These are phyloP conservation scores for Rhizopogon salebrosus DNA, from an alignment of 768 basidiomycete genomes.

Conservation along the genomic window DNA sequence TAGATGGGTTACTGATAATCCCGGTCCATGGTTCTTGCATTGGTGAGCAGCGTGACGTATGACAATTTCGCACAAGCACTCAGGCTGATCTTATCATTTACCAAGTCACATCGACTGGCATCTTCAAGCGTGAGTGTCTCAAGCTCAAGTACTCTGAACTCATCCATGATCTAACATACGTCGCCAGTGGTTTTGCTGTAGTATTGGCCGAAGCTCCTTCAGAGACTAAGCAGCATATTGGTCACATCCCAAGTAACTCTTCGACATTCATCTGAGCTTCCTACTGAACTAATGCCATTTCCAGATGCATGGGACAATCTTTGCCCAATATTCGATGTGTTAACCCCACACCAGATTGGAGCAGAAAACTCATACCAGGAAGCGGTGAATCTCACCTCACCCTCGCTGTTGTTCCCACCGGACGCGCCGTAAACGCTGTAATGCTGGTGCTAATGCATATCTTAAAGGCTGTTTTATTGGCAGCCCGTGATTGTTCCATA, in stretches of 20 bases:
- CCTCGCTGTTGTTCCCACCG: not conserved
- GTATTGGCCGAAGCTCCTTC: conserved; percentile 1
- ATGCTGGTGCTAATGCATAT: too few species aligned
- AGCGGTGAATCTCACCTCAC: not conserved
- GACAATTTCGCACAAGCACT: not conserved
- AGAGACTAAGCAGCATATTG: not conserved
- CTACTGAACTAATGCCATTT: not conserved
- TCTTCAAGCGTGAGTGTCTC: conserved; percentile 12
- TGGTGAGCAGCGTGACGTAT: conserved; percentile 6
- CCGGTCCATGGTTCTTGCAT: conserved; percentile 45
- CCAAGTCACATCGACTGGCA: conserved; percentile 24
- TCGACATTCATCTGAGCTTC: not conserved
- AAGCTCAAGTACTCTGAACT: conserved; percentile 9
- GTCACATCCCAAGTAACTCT: not conserved
- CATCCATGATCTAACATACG: not conserved
- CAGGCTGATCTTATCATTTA: not conserved
- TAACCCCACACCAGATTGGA: not conserved
- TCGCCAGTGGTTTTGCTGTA: conserved; percentile 1
- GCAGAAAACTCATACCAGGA: not conserved
- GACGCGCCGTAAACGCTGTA: too few species aligned
- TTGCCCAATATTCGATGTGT: not conserved
- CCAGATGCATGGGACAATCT: not conserved
- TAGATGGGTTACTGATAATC: conserved; percentile 58
- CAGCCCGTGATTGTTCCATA: too few species aligned
- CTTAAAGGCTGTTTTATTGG: too few species aligned